Evolutionary conservation across 2,329 filamentous ascomycete species (phyloP), one percentile per base, ranked within the genome.

Genomic region (Colletotrichum caudatum): DNA sequence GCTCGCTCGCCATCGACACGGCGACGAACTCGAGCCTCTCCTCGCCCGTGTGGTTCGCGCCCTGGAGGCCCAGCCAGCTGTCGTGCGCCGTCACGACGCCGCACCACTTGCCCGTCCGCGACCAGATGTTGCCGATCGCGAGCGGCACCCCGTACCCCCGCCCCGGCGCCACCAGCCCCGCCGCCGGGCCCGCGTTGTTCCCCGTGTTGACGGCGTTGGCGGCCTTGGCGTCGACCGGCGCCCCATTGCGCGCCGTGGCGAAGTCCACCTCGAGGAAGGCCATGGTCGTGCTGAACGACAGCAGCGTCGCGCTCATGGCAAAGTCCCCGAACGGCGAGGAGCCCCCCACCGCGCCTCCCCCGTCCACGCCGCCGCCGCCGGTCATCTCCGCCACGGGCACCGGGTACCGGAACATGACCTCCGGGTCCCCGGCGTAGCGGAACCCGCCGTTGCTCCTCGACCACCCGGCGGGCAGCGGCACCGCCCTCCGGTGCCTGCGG

Each of bases 1-100:
- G 78, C 78, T 85, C 83, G 73, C 78, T 81, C 3, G 79, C 81
- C 12, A 77, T 79, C 44, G 81, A 83, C 9, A 85, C 79, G 66
- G 83, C 82, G 18, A 85, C 78, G 62, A 85, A 83, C 74, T 85
- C 83, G 35, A 85, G 79, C 51, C 44, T 64, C 63, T 74, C 83
- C 57, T 83, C 82, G 53, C 82, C 82, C 8, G 82, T 82, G 66
- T 85, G 82, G 75, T 85, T 85, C 71, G 82, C 83, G n/a, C 82
- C 81, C 74, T 85, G 83, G 6, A 85, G 75, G 11, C 83, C 83
- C 48, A 85, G 75, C 83, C 83, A 85, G 44, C 79, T 80, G 63
- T 85, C 83, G 73, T 85, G 83, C n/a, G 82, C 79, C 50, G 83
- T 79, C 46, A 85, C 80, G 59, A 81, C 79, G 37, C 83, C 83